Evolutionary conservation across 805 yeast species (phyloP), one percentile per base, ranked within the genome.

Genomic region (Yamadazyma nakazawae): DNA sequence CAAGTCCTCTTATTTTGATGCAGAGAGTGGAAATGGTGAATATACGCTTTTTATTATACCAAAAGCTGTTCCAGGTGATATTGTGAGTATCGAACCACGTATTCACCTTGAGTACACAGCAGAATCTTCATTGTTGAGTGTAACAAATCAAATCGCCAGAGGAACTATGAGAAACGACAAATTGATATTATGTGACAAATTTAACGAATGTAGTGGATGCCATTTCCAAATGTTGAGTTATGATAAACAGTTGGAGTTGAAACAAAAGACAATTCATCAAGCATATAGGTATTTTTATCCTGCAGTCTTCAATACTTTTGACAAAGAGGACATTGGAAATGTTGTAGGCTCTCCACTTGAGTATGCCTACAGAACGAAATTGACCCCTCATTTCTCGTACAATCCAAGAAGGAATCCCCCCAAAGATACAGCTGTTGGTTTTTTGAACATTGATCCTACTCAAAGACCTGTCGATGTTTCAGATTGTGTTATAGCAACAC

Each of bases 211-310:
- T 46, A 54, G 60, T 39, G 78, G 78, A 1, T 74, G 78, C 50
- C 73, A 72, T 42, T 58, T 67, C 17, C 78, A 74, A 46, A 70
- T 69, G 75, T 26, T 72, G 14, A 47, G 57, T 4, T 67, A 72
- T 43, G 66, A 66, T 3, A 60, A 64, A n/a, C 78, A 74, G 49
- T 56, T 72, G 17, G 42, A 48, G 2, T 61, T 60, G 43, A 74
- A 74, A 48, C 55, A 56, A 39, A 40, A 45, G 6, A 54, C 62
- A 1, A 65, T 74, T 16, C 37, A 54, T 13, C 62, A 58, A 38
- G 78, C 78, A 2, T 73, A 56, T 47, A 46, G 48, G 13, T 68
- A 52, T 48, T 69, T 68, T 49, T 61, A 56, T 45, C 75, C 76
- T 0, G 56, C 50, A 2, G 34, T 62, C 8, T 38, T 45, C 19